Evolutionary conservation across 371 early-diverging fungal species (phyloP).

Genomic region (Lichtheimia ramosa): DNA sequence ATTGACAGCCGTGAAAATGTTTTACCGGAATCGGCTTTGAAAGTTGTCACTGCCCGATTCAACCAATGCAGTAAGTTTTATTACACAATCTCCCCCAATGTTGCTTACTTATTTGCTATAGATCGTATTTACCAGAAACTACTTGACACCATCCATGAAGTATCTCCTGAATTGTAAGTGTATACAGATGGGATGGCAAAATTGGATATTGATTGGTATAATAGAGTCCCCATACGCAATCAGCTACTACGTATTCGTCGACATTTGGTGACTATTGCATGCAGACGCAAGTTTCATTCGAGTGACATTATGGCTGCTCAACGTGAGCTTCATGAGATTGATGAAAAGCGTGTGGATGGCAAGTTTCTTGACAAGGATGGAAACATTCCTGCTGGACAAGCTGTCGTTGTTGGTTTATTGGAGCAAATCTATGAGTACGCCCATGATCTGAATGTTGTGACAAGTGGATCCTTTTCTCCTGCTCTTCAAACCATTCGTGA

Average conservation of each 20-base stretch:
- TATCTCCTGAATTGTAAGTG: constrained; percentile 41
- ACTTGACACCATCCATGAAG: constrained; percentile 38
- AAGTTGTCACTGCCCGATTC: constrained; percentile 34
- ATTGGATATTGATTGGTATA: not conserved
- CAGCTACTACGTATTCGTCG: constrained; percentile 65
- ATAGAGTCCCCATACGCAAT: constrained; percentile 63
- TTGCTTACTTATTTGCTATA: constrained; percentile 6
- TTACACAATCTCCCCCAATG: not conserved
- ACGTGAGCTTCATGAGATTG: constrained; percentile 68
- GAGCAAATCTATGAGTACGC: constrained; percentile 77
- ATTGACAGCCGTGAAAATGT: constrained; percentile 25
- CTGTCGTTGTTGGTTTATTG: constrained; percentile 72
- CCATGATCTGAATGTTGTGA: constrained; percentile 70
- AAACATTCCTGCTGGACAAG: constrained; percentile 75
- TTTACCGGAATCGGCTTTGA: constrained; percentile 31
- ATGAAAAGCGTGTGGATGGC: constrained; percentile 66
- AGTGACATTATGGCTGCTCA: constrained; percentile 57
- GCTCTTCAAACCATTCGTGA: constrained; percentile 70
- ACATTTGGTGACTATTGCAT: constrained; percentile 54
- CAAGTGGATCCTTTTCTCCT: constrained; percentile 55
- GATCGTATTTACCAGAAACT: constrained; percentile 32
- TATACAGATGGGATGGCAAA: not conserved
- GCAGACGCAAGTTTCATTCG: constrained; percentile 32
- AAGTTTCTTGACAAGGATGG: constrained; percentile 68
- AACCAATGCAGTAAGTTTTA: constrained; percentile 39